Conservation (phyloP, 1,139 yeast species). For the Yamadazyma blattariae region DNA sequence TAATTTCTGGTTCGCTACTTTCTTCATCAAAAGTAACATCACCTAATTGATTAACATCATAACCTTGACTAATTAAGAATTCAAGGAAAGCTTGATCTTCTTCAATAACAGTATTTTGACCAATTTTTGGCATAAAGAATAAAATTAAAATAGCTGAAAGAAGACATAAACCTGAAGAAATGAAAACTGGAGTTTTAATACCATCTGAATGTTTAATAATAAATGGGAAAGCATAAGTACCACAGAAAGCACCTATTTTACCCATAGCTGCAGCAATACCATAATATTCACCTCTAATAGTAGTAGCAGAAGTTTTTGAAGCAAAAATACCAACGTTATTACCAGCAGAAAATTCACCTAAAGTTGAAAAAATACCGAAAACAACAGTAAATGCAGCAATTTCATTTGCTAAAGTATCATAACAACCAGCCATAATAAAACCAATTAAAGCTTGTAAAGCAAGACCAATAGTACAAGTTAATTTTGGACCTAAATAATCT, state of each 20-base stretch:
- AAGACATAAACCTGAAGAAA: slow-evolving; percentile 73
- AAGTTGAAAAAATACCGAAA: slow-evolving; percentile 79
- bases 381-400: slow-evolving; percentile 80
- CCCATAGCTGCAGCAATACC: slow-evolving; percentile 91
- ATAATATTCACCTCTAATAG: slow-evolving; percentile 87
- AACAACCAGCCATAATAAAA: slow-evolving; percentile 78
- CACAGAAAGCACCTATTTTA: slow-evolving; percentile 89
- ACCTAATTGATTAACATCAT: slow-evolving; percentile 52
- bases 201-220: slow-evolving; percentile 52
- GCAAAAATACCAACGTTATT: slow-evolving; percentile 87
- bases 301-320: slow-evolving; percentile 81
- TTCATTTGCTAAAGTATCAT: slow-evolving; percentile 52
- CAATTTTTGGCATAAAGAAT: slow-evolving; percentile 74
- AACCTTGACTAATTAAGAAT: slow-evolving; percentile 60
- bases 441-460: slow-evolving; percentile 75
- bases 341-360: slow-evolving; percentile 96
- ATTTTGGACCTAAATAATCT: slow-evolving; percentile 88
- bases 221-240: slow-evolving; percentile 83
- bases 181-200: slow-evolving; percentile 75
- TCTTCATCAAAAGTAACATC: slow-evolving; percentile 20
- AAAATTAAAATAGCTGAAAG: slow-evolving; percentile 68
- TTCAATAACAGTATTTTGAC: slow-evolving; percentile 74
- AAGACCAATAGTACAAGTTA: slow-evolving; percentile 70
- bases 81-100: slow-evolving; percentile 73
- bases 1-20: slow-evolving; percentile 4